These are phyloP conservation scores for Flaveria trinervia DNA, from an alignment of 129 eudicot species.

Conservation along the genomic window DNA sequence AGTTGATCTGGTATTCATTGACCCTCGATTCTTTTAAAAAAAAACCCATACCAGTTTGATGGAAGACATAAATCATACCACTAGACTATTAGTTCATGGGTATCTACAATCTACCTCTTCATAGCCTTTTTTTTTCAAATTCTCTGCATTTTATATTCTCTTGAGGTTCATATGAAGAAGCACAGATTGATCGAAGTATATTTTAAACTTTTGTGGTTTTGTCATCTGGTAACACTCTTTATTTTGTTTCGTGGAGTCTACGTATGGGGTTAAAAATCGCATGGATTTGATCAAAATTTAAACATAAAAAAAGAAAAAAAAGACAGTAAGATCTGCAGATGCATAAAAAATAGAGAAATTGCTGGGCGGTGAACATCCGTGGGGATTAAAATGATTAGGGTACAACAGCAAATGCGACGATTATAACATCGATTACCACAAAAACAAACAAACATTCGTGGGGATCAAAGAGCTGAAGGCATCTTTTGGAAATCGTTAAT, in stretches of 20 bases:
- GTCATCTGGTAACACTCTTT: too few relatives aligned
- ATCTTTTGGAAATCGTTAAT: slow-evolving; percentile 42
- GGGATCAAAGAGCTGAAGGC: slow-evolving; percentile 30
- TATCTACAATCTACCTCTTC: too few relatives aligned
- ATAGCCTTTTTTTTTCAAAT: too few relatives aligned
- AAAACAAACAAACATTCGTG: slow-evolving; percentile 20
- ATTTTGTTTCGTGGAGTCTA: neutral
- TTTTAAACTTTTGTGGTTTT: neutral
- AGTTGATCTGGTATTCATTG: too few relatives aligned
- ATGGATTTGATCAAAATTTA: slow-evolving; percentile 3
- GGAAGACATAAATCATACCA: too few relatives aligned
- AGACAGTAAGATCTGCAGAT: slow-evolving; percentile 40
- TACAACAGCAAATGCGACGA: slow-evolving; percentile 45
- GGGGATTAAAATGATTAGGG: slow-evolving; percentile 44
- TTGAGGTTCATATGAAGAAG: too few relatives aligned
- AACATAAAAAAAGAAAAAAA: neutral
- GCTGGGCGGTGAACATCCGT: slow-evolving; percentile 37
- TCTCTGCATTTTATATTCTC: too few relatives aligned
- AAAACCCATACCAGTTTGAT: too few relatives aligned
- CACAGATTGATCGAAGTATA: too few relatives aligned
- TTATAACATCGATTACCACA: slow-evolving; percentile 28
- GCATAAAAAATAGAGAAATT: slow-evolving; percentile 11
- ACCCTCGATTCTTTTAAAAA: too few relatives aligned
- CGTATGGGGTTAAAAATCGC: slow-evolving; percentile 8
- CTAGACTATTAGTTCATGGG: too few relatives aligned